Evolutionary conservation across 108 stramenopile genomes (phyloP), one percentile per base, ranked within the genome.

Genomic region (Cyclotella baltica): DNA sequence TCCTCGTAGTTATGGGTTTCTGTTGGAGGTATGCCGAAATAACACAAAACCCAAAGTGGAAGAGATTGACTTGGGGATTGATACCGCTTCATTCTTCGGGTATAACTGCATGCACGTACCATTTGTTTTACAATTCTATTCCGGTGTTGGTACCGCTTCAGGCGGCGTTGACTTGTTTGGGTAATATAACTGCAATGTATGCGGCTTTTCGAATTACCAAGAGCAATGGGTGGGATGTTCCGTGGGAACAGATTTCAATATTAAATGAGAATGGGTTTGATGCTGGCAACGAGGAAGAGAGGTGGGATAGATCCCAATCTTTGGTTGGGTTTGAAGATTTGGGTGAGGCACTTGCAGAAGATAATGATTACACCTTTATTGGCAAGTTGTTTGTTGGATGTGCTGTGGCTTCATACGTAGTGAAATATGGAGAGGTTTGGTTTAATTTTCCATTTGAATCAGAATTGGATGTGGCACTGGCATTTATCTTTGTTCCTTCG

Each of bases 81-180:
- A 67, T 96, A 22, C 97, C 97, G 0, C 71, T 96, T 25, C 97
- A 98, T 73, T 80, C 87, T 4, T 93, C 92, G 19, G 97, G 96
- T 23, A 92, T 98, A 59, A 91, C 91, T 9, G 97, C 97, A 15
- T 98, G 97, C 71, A 93, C 93, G 20, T 98, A 94, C 77, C 97
- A 98, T 72, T 71, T 96, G 27, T 94, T 98, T 74, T 98, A 93
- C 88, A 98, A 98, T 79, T 85, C 77, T 18, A 86, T 96, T 48
- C 89, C 92, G 20, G 69, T 88, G 13, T 67, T 98, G 68, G 96
- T 98, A 25, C 90, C 96, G 27, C 74, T 97, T 29, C 96, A 97
- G 73, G 96, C 94, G 11, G 34, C 88, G 9, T 75, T 92, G 29
- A 95, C 94, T 4, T 92, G 88, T 36, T 40, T 95, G 19, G 94